A percentile compares a stretch with the other conserved stretches of the same genome.
These are phyloP conservation scores for Diaporthe velutina DNA, from an alignment of 2,329 filamentous ascomycete genomes.

Conservation along the genomic window DNA sequence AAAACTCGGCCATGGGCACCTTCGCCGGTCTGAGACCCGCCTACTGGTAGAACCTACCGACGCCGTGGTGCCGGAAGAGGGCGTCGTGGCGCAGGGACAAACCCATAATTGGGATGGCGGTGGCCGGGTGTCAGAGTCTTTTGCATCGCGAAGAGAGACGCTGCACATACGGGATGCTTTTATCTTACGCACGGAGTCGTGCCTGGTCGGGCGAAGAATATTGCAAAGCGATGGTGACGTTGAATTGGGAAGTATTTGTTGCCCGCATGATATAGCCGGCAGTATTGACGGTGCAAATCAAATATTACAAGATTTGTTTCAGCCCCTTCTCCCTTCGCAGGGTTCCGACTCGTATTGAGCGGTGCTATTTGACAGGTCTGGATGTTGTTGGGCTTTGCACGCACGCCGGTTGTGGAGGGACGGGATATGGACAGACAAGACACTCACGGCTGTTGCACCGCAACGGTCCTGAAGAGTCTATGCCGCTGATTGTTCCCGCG, in stretches of 20 bases:
- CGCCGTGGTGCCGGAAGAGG: neutral
- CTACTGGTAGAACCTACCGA: slow-evolving; percentile 63
- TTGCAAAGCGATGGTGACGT: slow-evolving; percentile 29
- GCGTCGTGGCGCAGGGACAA: neutral
- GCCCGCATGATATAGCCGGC: slow-evolving; percentile 1
- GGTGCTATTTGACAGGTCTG: neutral
- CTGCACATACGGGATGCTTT: slow-evolving; percentile 15
- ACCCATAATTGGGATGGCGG: neutral
- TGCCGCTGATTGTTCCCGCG: neutral
- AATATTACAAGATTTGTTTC: slow-evolving; percentile 31
- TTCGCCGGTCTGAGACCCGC: slow-evolving; percentile 71
- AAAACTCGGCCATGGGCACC: slow-evolving; percentile 63
- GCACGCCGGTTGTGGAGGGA: too few relatives aligned
- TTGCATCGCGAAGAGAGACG: neutral
- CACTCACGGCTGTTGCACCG: neutral
- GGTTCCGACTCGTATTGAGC: neutral
- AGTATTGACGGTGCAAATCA: slow-evolving; percentile 29
- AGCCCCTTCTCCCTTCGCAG: neutral
- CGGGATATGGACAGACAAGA: neutral
- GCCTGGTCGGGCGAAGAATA: slow-evolving; percentile 1
- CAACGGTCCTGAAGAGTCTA: neutral
- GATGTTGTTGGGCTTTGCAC: neutral
- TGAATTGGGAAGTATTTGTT: neutral
- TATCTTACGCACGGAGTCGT: slow-evolving; percentile 18
- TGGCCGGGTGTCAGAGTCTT: neutral